Evolutionary conservation across 139 green algal species (phyloP).

Genomic region (Chlorella ohadii): DNA sequence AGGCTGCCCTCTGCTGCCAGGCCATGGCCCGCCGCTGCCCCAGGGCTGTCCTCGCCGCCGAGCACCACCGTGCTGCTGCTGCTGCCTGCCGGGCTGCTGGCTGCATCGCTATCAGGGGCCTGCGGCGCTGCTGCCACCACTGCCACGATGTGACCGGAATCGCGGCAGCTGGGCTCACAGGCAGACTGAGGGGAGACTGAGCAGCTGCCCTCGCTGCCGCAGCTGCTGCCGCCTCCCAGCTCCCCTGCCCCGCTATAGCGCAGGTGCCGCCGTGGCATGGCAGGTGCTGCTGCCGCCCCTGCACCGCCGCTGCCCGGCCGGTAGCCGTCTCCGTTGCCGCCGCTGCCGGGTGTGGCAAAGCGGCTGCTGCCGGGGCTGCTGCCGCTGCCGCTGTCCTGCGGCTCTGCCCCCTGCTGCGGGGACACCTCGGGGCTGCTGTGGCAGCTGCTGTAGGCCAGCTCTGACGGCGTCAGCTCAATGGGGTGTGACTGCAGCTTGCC

Average conservation of each 20-base stretch:
- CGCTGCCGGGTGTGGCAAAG: slow-evolving; percentile 16
- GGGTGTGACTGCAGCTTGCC: slow-evolving; percentile 5
- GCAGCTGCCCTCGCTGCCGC: no score
- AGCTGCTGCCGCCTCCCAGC: no score
- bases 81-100: no score
- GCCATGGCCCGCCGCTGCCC: no score
- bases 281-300: neutral
- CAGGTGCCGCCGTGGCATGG: neutral
- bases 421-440: slow-evolving; percentile 8
- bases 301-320: neutral
- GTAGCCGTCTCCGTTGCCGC: neutral
- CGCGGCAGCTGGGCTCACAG: no score
- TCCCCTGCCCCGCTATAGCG: neutral
- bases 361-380: slow-evolving; percentile 6
- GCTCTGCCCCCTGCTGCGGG: no score
- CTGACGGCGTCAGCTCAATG: slow-evolving; percentile 3
- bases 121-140: no score
- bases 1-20: neutral
- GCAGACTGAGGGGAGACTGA: no score
- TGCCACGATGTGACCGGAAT: no score
- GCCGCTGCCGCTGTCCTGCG: neutral
- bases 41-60: neutral
- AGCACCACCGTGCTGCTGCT: no score
- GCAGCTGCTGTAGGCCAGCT: slow-evolving; percentile 14
- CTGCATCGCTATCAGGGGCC: no score